Percentiles rank a stretch among this genome's conserved stretches.
Conservation (phyloP, 2,329 filamentous ascomycete species). For the Talaromyces sp. region DNA sequence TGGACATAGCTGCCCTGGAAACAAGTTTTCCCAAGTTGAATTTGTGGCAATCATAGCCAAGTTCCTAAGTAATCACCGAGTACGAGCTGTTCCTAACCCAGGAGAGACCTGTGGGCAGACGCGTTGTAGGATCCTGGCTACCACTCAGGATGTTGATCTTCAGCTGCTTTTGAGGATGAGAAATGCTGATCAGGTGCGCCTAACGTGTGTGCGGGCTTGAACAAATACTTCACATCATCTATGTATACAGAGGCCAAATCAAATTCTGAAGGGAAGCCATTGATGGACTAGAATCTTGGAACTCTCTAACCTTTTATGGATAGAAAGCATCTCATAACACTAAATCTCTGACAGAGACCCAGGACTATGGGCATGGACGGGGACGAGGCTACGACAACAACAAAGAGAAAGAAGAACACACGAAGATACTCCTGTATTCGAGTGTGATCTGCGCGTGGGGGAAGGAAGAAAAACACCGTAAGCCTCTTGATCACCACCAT, state of each 20-base stretch:
- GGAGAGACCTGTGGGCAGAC: background rate
- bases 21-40: background rate
- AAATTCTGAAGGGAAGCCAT: too few relatives aligned
- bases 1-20: background rate
- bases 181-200: background rate
- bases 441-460: too few relatives aligned
- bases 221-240: background rate
- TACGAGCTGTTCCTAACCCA: background rate
- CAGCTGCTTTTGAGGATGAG: background rate
- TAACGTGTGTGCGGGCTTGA: background rate
- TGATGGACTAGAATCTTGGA: too few relatives aligned
- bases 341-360: too few relatives aligned
- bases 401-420: too few relatives aligned
- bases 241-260: background rate
- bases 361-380: too few relatives aligned
- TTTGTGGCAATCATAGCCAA: background rate
- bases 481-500: too few relatives aligned
- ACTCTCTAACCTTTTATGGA: too few relatives aligned
- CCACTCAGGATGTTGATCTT: background rate
- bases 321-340: too few relatives aligned
- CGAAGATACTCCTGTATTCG: too few relatives aligned
- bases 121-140: background rate
- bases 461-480: too few relatives aligned
- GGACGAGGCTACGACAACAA: too few relatives aligned
- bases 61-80: background rate